These are phyloP conservation scores for Phytophthora macrochlamydospora DNA, from an alignment of 352 stramenopile species.

Conservation along the genomic window DNA sequence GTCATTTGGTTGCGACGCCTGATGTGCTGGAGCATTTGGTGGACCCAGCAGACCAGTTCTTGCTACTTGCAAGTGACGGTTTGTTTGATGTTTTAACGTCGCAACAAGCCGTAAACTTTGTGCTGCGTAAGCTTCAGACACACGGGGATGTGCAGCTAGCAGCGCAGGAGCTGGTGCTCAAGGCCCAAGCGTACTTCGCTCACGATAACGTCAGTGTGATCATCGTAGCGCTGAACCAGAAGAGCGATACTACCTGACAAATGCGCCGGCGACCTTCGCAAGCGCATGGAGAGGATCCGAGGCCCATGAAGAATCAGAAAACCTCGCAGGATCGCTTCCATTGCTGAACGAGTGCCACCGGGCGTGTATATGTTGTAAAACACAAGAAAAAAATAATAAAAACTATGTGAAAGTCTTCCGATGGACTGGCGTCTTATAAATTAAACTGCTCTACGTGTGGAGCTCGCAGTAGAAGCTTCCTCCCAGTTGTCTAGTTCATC, in stretches of 20 bases:
- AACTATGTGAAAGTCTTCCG: constrained; percentile 23
- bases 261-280: constrained; percentile 20
- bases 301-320: constrained; percentile 34
- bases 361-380: not conserved
- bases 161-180: constrained; percentile 87
- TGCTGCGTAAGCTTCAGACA: constrained; percentile 84
- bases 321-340: constrained; percentile 1
- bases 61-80: constrained; percentile 91
- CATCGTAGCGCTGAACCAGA: constrained; percentile 87
- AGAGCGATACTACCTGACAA: constrained; percentile 36
- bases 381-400: constrained; percentile 11
- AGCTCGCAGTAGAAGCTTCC: constrained; percentile 5
- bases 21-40: constrained; percentile 79
- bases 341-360: not conserved
- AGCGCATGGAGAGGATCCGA: constrained; percentile 12
- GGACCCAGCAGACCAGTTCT: constrained; percentile 79
- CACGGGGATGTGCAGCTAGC: constrained; percentile 90
- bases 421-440: constrained; percentile 15
- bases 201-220: constrained; percentile 93
- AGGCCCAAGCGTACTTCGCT: constrained; percentile 88
- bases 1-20: constrained; percentile 85
- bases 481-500: constrained; percentile 32
- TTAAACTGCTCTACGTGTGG: too few relatives aligned
- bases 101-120: constrained; percentile 92
- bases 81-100: constrained; percentile 92